These are phyloP conservation scores for Beauveria varroae DNA, from an alignment of 2,329 filamentous ascomycete species.

Conservation along the genomic window DNA sequence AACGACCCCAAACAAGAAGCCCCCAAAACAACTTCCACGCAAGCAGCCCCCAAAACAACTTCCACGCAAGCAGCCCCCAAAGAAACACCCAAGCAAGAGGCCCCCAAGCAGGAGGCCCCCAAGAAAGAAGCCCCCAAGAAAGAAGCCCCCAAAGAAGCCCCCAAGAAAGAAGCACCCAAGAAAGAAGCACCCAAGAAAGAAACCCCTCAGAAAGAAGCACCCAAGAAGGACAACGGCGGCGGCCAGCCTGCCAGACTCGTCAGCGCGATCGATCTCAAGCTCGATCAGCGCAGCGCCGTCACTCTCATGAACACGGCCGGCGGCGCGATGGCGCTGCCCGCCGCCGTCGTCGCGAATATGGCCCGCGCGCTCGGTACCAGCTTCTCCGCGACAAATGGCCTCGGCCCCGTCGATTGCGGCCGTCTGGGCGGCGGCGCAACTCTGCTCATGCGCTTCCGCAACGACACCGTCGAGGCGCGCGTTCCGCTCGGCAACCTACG, in stretches of 20 bases:
- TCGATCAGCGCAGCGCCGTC: neutral
- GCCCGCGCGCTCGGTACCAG: neutral
- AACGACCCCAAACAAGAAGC: no score
- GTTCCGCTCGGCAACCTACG: neutral
- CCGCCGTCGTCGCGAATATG: neutral
- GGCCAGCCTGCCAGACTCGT: neutral
- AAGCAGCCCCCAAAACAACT: no score
- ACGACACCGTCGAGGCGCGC: neutral
- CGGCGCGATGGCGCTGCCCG: neutral
- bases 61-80: no score
- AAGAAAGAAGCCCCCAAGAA: no score
- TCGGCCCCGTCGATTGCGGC: neutral
- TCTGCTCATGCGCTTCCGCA: neutral
- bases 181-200: no score
- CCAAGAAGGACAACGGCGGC: neutral
- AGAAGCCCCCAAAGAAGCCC: no score
- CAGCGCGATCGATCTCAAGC: neutral
- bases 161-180: no score
- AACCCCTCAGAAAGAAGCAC: no score
- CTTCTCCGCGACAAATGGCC: neutral
- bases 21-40: no score
- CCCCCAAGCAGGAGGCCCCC: no score
- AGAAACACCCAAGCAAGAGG: no score
- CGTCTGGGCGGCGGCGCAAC: neutral
- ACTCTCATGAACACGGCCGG: constrained; percentile 1